Percentiles rank a stretch among this genome's conserved stretches.
Evolutionary conservation across 169 alveolate genomes (phyloP).

Genomic region (Amoebophrya sp.): DNA sequence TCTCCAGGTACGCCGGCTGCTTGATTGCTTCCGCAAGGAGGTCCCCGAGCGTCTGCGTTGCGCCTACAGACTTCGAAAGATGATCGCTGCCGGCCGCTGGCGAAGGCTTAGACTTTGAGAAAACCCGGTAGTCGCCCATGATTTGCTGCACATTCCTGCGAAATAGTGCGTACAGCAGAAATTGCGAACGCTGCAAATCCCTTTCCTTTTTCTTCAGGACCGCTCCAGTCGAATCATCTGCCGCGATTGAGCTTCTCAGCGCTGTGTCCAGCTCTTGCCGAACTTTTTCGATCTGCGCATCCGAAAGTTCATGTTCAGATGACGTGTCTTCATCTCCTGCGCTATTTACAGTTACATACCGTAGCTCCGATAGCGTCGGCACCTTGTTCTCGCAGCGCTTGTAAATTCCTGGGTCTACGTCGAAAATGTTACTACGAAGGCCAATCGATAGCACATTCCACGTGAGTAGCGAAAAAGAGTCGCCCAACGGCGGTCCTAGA

Average conservation of each 20-base stretch:
- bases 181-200: not conserved
- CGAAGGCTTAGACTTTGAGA: too few species aligned
- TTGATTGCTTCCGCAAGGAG: not conserved
- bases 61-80: too few species aligned
- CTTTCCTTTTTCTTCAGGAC: too few species aligned
- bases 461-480: not conserved
- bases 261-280: not conserved
- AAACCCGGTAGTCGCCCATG: not conserved
- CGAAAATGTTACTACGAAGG: not conserved
- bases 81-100: too few species aligned
- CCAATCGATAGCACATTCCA: slow-evolving; percentile 16
- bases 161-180: not conserved
- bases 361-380: not conserved
- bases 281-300: not conserved
- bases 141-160: not conserved
- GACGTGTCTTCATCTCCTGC: not conserved
- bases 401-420: not conserved
- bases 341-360: not conserved
- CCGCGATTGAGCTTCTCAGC: too few species aligned
- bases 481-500: too few species aligned
- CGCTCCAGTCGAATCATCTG: too few species aligned
- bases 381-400: not conserved
- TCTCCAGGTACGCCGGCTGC: slow-evolving; percentile 9
- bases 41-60: not conserved
- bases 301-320: too few species aligned